Conservation (phyloP, 2,329 filamentous ascomycete genomes). For the Aspergillus fumigatus region DNA sequence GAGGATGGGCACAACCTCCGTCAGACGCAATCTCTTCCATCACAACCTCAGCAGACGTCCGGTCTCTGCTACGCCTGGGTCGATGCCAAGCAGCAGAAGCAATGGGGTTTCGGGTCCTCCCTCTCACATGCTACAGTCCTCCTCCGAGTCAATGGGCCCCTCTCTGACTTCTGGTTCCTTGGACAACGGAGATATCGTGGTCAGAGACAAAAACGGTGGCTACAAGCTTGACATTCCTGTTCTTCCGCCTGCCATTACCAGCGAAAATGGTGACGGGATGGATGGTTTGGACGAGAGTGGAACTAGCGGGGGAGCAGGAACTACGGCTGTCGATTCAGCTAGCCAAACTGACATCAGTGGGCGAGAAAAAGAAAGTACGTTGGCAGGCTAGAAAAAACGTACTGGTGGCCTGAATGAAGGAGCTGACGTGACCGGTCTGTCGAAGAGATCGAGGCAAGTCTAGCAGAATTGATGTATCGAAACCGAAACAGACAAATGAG, state of each 20-base stretch:
- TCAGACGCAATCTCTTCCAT: slow-evolving; percentile 44
- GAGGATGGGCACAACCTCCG: slow-evolving; percentile 29
- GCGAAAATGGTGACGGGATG: slow-evolving; percentile 38
- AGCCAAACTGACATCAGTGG: slow-evolving; percentile 26
- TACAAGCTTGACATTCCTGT: slow-evolving; percentile 45
- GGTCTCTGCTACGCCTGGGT: slow-evolving; percentile 25
- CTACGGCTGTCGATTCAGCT: slow-evolving; percentile 53
- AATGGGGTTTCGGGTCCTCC: slow-evolving; percentile 19
- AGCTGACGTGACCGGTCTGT: slow-evolving; percentile 3
- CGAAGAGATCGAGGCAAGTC: slow-evolving; percentile 43
- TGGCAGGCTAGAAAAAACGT: background rate
- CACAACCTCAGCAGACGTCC: slow-evolving; percentile 41
- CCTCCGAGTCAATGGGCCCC: slow-evolving; percentile 17
- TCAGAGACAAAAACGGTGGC: slow-evolving; percentile 45
- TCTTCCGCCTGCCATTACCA: slow-evolving; percentile 33
- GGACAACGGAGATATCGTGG: slow-evolving; percentile 46
- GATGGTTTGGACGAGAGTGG: slow-evolving; percentile 48
- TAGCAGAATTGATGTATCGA: slow-evolving; percentile 41
- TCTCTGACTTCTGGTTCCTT: slow-evolving; percentile 18
- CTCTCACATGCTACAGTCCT: slow-evolving; percentile 19
- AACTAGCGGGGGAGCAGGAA: slow-evolving; percentile 51
- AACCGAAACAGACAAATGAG: slow-evolving; percentile 50
- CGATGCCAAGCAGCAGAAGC: slow-evolving; percentile 8
- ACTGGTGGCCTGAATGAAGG: background rate
- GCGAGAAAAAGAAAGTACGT: slow-evolving; percentile 40